These are phyloP conservation scores for Rhodotorula diobovata DNA, from an alignment of 768 basidiomycete species.

Conservation along the genomic window DNA sequence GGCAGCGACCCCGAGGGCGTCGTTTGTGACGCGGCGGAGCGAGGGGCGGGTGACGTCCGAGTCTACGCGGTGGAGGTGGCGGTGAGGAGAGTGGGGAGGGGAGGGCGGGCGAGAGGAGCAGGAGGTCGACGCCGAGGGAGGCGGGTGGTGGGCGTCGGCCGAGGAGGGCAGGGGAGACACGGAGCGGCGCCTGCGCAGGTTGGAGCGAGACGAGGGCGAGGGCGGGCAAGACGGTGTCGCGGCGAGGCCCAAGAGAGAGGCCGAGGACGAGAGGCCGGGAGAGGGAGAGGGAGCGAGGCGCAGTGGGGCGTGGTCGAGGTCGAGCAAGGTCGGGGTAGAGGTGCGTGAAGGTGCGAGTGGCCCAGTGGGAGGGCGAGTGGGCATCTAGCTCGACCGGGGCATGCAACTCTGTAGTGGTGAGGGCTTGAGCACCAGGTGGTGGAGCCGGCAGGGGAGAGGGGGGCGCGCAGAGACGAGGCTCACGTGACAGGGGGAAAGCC, in stretches of 20 bases:
- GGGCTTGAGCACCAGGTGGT: no score
- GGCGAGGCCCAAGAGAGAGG: background rate
- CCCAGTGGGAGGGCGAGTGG: background rate
- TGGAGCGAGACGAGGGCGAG: background rate
- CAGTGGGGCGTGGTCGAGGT: background rate
- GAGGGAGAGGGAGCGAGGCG: background rate
- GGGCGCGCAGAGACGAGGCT: no score
- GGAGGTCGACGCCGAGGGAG: background rate
- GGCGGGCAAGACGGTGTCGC: no score
- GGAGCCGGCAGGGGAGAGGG: no score
- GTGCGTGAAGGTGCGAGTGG: background rate
- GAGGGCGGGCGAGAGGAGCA: background rate
- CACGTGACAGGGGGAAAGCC: no score
- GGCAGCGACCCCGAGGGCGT: constrained; percentile 1
- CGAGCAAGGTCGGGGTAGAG: background rate
- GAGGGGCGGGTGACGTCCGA: constrained; percentile 33
- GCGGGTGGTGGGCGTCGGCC: background rate
- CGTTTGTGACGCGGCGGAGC: constrained; percentile 23
- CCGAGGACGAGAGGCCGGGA: background rate
- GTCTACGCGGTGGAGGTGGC: background rate
- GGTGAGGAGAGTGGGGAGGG: background rate
- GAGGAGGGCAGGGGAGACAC: background rate
- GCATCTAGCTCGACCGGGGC: background rate
- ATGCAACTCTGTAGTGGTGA: no score
- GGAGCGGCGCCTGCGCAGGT: background rate